Evolutionary conservation across 2,329 filamentous ascomycete genomes (phyloP), one percentile per base, ranked within the genome.

Genomic region (Cytospora chrysosperma): DNA sequence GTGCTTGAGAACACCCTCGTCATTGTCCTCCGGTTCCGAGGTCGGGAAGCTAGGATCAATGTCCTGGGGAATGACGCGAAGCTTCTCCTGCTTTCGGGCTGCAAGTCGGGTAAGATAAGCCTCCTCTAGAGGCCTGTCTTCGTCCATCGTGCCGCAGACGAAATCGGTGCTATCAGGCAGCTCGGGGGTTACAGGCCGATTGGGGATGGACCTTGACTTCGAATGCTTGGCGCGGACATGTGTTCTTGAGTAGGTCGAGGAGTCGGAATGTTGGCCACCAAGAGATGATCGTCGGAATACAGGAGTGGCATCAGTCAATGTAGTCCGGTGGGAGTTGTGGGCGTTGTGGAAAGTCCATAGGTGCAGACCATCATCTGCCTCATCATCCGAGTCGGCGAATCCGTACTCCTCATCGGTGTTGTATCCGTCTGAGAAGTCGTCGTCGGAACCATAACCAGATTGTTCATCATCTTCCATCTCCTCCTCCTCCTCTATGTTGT

Each of bases 141-240:
- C 95, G 69, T 99, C 95, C 24, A 99, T 82, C 1, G 95, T 99
- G 64, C 95, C 95, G 72, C 95, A 98, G n/a, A 99, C 95, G 69
- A 99, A 99, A 75, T 99, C 95, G 17, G 95, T 98, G 76, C 93
- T 97, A 75, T 99, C 95, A 1, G 95, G 95, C 13, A 99, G 82
- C 72, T 97, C 92, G 2, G 92, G 91, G 1, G 90, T 91, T 27
- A 84, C 83, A 47, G 86, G 83, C 26, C 88, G 88, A 69, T 88
- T 86, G 67, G 83, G 85, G 54, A 82, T 79, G 17, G 67, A 50
- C n/a, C 67, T 53, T 74, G 73, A 65, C 70, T 73, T 59, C 19
- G 63, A 58, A 26, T 59, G 62, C 56, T 58, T 63, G 56, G 47
- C 56, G n/a, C 63, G 65, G 5, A 63, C 9, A 49, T 60, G 63